Evolutionary conservation across 192 early-diverging fungal species (phyloP).

Genomic region (Polychytrium aggregatum): DNA sequence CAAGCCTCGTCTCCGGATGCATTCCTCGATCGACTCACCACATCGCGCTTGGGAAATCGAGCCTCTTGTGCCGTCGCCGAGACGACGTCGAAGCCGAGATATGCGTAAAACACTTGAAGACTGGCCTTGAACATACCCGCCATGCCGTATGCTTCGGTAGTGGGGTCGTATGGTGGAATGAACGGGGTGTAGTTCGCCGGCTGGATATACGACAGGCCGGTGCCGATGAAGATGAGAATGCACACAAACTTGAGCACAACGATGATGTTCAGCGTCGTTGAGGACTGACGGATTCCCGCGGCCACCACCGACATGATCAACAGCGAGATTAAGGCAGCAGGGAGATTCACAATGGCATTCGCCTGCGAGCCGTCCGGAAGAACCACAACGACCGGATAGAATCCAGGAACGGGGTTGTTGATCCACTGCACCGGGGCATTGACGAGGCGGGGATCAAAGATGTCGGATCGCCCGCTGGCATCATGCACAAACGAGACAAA

Average conservation of each 20-base stretch:
- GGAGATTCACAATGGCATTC: slow-evolving; percentile 14
- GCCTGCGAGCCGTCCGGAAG: slow-evolving; percentile 1
- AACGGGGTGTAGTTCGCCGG: slow-evolving; percentile 65
- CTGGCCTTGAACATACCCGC: slow-evolving; percentile 62
- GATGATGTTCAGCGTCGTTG: slow-evolving; percentile 57
- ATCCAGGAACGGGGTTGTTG: slow-evolving; percentile 12
- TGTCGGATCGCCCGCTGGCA: slow-evolving; percentile 36
- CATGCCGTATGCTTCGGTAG: slow-evolving; percentile 47
- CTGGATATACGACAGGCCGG: slow-evolving; percentile 56
- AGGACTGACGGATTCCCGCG: slow-evolving; percentile 61
- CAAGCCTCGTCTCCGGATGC: too few relatives aligned
- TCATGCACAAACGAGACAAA: slow-evolving; percentile 58
- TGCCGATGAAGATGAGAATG: slow-evolving; percentile 70
- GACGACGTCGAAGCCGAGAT: slow-evolving; percentile 83
- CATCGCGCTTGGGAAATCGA: slow-evolving; percentile 59
- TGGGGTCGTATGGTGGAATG: slow-evolving; percentile 50
- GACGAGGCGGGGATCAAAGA: slow-evolving; percentile 42
- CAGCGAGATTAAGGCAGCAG: slow-evolving; percentile 57
- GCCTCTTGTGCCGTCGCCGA: slow-evolving; percentile 79
- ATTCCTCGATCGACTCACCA: too few relatives aligned
- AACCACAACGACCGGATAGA: slow-evolving; percentile 1
- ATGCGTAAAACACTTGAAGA: slow-evolving; percentile 59
- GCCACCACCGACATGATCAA: slow-evolving; percentile 53
- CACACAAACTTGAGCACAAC: slow-evolving; percentile 67
- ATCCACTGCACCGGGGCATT: slow-evolving; percentile 63